A percentile compares a stretch with the other conserved stretches of the same genome.
These are phyloP conservation scores for Penicillium sp. DNA, from an alignment of 2,329 filamentous ascomycete genomes.

Conservation along the genomic window DNA sequence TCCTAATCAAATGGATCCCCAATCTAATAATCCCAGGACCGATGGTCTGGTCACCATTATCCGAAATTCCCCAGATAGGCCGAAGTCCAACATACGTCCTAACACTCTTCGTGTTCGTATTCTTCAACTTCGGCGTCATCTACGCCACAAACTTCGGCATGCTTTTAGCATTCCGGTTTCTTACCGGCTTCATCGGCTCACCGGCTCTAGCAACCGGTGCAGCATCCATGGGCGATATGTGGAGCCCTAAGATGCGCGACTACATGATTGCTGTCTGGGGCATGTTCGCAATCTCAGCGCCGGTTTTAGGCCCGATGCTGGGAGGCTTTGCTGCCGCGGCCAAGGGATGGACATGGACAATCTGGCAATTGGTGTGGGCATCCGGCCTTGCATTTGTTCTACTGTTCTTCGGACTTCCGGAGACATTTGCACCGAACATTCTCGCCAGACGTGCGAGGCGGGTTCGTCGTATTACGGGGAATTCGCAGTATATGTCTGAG, in stretches of 20 bases:
- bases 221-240: slow-evolving; percentile 48
- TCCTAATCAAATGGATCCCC: not conserved
- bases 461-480: slow-evolving; percentile 39
- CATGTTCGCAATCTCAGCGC: slow-evolving; percentile 42
- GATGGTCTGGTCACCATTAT: slow-evolving; percentile 47
- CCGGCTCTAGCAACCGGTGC: slow-evolving; percentile 49
- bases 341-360: slow-evolving; percentile 63
- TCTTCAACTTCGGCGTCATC: slow-evolving; percentile 50
- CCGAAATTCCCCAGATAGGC: slow-evolving; percentile 52
- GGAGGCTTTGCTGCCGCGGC: slow-evolving; percentile 60
- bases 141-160: slow-evolving; percentile 54
- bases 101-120: slow-evolving; percentile 51
- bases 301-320: slow-evolving; percentile 62
- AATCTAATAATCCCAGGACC: slow-evolving; percentile 34
- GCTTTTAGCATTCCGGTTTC: slow-evolving; percentile 54
- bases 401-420: slow-evolving; percentile 31
- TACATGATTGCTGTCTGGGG: slow-evolving; percentile 63
- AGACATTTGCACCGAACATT: slow-evolving; percentile 29
- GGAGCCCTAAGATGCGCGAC: slow-evolving; percentile 43
- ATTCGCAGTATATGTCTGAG: slow-evolving; percentile 42
- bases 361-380: slow-evolving; percentile 63
- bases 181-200: slow-evolving; percentile 53
- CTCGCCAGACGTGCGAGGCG: slow-evolving; percentile 18
- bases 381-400: slow-evolving; percentile 57
- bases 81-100: slow-evolving; percentile 51